Evolutionary conservation across 2,329 filamentous ascomycete genomes (phyloP).

Genomic region (Aspergillus ibericus): DNA sequence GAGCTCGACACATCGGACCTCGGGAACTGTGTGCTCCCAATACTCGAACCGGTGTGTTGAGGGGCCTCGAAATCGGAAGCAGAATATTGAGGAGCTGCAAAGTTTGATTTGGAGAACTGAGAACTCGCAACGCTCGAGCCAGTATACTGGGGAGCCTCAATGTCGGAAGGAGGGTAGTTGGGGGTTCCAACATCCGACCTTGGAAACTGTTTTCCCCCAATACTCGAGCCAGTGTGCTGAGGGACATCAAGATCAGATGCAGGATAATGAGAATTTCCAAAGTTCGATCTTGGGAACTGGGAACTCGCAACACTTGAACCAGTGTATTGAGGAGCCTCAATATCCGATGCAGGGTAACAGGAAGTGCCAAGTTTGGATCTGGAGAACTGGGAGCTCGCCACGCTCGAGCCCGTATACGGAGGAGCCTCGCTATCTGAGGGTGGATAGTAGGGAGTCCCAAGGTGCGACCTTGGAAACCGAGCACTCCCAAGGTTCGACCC

Average conservation of each 20-base stretch:
- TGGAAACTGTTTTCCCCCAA: neutral
- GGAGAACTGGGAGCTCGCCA: neutral
- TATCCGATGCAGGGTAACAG: neutral
- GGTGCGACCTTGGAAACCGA: neutral
- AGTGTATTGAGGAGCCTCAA: neutral
- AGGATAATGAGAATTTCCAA: neutral
- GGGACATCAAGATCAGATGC: neutral
- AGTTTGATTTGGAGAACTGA: neutral
- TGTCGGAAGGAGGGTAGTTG: neutral
- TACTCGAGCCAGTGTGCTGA: neutral
- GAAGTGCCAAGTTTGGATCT: neutral
- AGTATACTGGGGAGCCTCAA: neutral
- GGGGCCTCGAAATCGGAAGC: neutral
- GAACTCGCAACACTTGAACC: neutral
- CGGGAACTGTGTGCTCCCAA: neutral
- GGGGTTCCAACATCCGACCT: neutral
- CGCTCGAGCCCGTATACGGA: neutral
- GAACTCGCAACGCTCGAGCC: neutral
- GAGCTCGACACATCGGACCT: slow-evolving; percentile 28
- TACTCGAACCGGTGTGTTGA: neutral
- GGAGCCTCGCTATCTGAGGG: neutral
- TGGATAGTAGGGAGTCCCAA: neutral
- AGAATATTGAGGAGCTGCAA: neutral
- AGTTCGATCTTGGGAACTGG: slow-evolving; percentile 27
- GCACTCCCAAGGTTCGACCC: neutral